phyloP scores from a whole-genome alignment of 2,329 filamentous ascomycete species.

The Phialemonium atrogriseum region DNA sequence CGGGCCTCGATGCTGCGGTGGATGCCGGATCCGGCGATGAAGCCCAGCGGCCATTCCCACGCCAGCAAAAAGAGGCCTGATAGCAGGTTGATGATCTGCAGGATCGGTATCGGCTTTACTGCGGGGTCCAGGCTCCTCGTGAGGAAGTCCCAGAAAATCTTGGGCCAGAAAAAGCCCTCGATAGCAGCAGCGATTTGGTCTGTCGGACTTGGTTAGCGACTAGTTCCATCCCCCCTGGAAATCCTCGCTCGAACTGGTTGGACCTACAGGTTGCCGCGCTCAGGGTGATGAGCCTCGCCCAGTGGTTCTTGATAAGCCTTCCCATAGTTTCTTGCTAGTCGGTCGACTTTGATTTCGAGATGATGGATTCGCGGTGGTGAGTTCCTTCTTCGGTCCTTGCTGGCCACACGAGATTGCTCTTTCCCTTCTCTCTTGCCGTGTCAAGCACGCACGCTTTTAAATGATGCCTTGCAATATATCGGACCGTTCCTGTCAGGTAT shows the following conservation, averaged over 20 bases:
- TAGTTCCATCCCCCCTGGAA: too few relatives aligned
- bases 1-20: slow-evolving; percentile 86
- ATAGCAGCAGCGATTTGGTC: slow-evolving; percentile 81
- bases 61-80: slow-evolving; percentile 70
- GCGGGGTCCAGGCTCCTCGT: slow-evolving; percentile 82
- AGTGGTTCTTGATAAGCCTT: slow-evolving; percentile 98
- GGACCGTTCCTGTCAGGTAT: too few relatives aligned
- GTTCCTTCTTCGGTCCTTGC: slow-evolving; percentile 4
- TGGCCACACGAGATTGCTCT: slow-evolving; percentile 6
- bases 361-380: too few relatives aligned
- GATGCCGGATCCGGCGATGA: slow-evolving; percentile 66
- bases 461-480: too few relatives aligned
- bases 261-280: slow-evolving; percentile 68
- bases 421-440: slow-evolving; percentile 14
- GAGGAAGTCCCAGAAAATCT: slow-evolving; percentile 96
- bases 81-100: slow-evolving; percentile 85
- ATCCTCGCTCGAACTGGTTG: too few relatives aligned
- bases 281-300: slow-evolving; percentile 88
- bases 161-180: slow-evolving; percentile 94
- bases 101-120: slow-evolving; percentile 77
- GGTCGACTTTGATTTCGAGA: too few relatives aligned
- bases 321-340: slow-evolving; percentile 56
- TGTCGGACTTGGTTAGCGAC: slow-evolving; percentile 25
- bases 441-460: slow-evolving; percentile 4
- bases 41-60: slow-evolving; percentile 83